Evolutionary conservation across 768 basidiomycete species (phyloP).

Genomic region (Cyclocybe aegerita): DNA sequence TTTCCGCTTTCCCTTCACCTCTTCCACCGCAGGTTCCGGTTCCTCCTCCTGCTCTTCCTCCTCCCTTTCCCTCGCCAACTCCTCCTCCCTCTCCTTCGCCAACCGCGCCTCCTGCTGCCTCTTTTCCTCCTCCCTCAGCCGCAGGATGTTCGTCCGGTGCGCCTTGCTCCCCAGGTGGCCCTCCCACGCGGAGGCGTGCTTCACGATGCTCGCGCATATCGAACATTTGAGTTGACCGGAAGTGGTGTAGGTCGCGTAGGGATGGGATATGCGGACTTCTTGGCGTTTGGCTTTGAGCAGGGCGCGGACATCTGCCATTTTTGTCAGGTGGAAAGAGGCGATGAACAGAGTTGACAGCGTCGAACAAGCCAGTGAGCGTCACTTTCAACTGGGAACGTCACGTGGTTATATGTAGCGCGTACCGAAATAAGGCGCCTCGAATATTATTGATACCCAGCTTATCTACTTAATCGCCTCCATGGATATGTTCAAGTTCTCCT

Average conservation of each 20-base stretch:
- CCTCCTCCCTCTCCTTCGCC: slow-evolving; percentile 24
- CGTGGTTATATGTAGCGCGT: no score
- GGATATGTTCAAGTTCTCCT: no score
- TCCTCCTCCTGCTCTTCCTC: slow-evolving; percentile 32
- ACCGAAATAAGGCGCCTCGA: no score
- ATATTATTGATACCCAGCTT: no score
- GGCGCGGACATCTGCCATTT: slow-evolving; percentile 79
- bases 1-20: slow-evolving; percentile 20
- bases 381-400: no score
- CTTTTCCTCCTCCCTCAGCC: slow-evolving; percentile 56
- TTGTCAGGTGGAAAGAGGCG: neutral
- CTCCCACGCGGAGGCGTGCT: slow-evolving; percentile 83
- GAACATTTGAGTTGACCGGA: slow-evolving; percentile 69
- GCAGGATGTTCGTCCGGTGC: slow-evolving; percentile 67
- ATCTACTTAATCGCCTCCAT: no score
- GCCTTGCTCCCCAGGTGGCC: slow-evolving; percentile 82
- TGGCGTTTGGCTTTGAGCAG: slow-evolving; percentile 83
- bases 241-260: slow-evolving; percentile 66
- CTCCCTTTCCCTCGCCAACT: slow-evolving; percentile 25
- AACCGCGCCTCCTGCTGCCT: slow-evolving; percentile 38
- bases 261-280: slow-evolving; percentile 70
- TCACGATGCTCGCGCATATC: slow-evolving; percentile 62
- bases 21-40: slow-evolving; percentile 6
- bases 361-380: no score
- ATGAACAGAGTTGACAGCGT: no score